Evolutionary conservation across 345 rosid genomes (phyloP).

Genomic region (Anacardium occidentale): DNA sequence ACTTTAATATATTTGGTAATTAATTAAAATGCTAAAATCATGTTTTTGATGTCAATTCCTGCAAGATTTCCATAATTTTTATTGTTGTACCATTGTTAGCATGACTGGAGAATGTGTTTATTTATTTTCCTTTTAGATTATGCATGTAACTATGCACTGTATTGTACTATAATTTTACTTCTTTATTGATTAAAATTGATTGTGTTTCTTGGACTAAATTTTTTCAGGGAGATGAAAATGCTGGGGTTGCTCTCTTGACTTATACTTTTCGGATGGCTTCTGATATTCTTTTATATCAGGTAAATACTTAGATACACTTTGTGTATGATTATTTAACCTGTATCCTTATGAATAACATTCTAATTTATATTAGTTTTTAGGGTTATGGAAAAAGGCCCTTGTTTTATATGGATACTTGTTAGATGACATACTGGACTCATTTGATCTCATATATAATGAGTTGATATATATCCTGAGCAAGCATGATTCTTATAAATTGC

Average conservation of each 20-base stretch:
- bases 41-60: constrained; percentile 6
- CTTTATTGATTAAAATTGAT: constrained; percentile 14
- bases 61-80: background rate
- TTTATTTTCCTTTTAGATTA: constrained; percentile 12
- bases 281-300: constrained; percentile 92
- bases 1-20: background rate
- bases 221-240: constrained; percentile 84
- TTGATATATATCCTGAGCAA: constrained; percentile 26
- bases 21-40: background rate
- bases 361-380: background rate
- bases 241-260: constrained; percentile 70
- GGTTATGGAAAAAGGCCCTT: background rate
- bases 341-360: background rate
- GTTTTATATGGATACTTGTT: background rate
- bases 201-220: constrained; percentile 11
- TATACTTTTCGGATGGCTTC: constrained; percentile 93
- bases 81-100: background rate
- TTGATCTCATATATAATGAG: constrained; percentile 14
- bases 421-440: background rate
- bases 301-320: constrained; percentile 27
- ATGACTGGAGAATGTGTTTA: background rate
- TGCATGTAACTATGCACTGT: background rate
- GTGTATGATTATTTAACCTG: too few species aligned
- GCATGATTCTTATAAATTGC: constrained; percentile 42
- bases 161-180: background rate